Conservation (phyloP, 2,329 filamentous ascomycete genomes). For the Endocalyx cinctus region DNA sequence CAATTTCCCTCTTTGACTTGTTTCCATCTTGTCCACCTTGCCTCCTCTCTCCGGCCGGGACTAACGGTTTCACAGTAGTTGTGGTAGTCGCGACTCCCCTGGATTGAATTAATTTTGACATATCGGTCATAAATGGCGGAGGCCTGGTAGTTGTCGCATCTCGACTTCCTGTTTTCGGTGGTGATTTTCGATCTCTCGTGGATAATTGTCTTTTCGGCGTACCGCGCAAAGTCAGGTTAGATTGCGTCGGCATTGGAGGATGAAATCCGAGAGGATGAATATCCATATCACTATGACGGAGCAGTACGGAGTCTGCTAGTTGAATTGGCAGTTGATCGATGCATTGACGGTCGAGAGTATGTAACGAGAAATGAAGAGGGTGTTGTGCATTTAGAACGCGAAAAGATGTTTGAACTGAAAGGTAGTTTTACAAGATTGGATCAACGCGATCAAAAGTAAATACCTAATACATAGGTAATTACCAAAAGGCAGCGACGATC, state of each 20-base stretch:
- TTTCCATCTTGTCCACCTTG: constrained; percentile 23
- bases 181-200: constrained; percentile 16
- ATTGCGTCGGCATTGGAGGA: constrained; percentile 17
- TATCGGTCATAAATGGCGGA: constrained; percentile 12
- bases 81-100: too few relatives aligned
- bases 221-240: constrained; percentile 19
- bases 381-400: not conserved
- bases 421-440: too few relatives aligned
- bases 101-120: too few relatives aligned
- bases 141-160: constrained; percentile 19
- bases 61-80: constrained; percentile 19
- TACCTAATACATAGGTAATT: too few relatives aligned
- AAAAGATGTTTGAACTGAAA: too few relatives aligned
- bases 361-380: constrained; percentile 1
- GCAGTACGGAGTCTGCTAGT: constrained; percentile 25
- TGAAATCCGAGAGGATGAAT: constrained; percentile 19
- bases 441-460: too few relatives aligned
- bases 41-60: constrained; percentile 22
- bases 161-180: constrained; percentile 10
- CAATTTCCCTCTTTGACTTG: constrained; percentile 46
- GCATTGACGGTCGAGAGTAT: constrained; percentile 22
- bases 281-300: constrained; percentile 28
- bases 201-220: constrained; percentile 15
- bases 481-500: too few relatives aligned
- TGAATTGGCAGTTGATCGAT: constrained; percentile 16